Conservation (phyloP, 139 green algal genomes). For the Dunaliella primolecta region DNA sequence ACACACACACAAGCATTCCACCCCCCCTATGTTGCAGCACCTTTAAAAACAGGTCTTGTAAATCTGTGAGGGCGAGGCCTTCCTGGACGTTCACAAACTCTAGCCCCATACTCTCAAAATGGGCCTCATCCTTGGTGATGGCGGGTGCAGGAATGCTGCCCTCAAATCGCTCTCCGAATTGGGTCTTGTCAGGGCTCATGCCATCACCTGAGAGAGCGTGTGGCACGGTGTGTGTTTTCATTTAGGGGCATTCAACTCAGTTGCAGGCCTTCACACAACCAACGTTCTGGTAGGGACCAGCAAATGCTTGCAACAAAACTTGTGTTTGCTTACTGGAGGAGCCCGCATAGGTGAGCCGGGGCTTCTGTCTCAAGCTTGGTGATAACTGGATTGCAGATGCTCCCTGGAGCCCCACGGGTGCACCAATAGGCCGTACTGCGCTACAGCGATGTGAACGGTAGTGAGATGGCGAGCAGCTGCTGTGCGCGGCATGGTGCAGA, state of each 20-base stretch:
- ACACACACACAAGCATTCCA: not conserved
- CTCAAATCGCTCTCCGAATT: conserved; percentile 14
- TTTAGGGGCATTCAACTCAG: too few species aligned
- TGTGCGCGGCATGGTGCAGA: too few species aligned
- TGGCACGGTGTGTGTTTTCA: too few species aligned
- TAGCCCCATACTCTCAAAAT: conserved; percentile 59
- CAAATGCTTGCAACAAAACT: too few species aligned
- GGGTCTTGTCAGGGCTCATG: conserved; percentile 32
- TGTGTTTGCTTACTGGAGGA: not conserved
- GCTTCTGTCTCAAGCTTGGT: not conserved
- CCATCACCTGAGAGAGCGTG: conserved; percentile 33
- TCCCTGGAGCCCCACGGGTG: not conserved
- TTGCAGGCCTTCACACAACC: too few species aligned
- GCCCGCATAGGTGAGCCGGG: conserved; percentile 3
- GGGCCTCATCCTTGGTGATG: conserved; percentile 61
- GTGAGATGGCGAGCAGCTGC: too few species aligned
- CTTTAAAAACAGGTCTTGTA: conserved; percentile 86
- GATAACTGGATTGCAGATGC: not conserved
- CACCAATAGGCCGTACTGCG: not conserved
- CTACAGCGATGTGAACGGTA: too few species aligned
- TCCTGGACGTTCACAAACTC: conserved; percentile 69
- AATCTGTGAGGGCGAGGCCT: conserved; percentile 64
- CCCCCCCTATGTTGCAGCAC: conserved; percentile 26
- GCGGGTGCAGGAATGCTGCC: not conserved
- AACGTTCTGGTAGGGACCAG: too few species aligned